Conservation (phyloP, 192 early-diverging fungal genomes). For the Piromyces finnis region DNA sequence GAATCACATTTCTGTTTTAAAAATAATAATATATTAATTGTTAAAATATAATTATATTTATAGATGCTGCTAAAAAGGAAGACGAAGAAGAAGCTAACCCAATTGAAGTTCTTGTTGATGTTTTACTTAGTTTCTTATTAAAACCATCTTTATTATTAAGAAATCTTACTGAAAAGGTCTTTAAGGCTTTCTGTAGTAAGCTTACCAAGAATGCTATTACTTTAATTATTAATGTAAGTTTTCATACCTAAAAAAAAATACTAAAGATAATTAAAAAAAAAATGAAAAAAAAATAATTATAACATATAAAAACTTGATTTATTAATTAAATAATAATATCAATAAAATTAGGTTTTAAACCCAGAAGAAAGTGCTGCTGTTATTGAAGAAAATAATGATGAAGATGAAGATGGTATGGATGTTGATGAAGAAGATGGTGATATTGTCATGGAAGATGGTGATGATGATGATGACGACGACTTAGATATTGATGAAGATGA, state of each 20-base stretch:
- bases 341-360: background rate
- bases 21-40: no score
- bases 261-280: constrained; percentile 21
- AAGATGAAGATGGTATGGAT: constrained; percentile 12
- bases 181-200: constrained; percentile 58
- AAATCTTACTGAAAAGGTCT: constrained; percentile 59
- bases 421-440: constrained; percentile 21
- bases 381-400: constrained; percentile 13
- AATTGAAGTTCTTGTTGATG: constrained; percentile 86
- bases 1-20: no score
- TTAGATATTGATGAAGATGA: constrained; percentile 22
- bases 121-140: constrained; percentile 71
- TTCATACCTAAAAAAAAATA: constrained; percentile 19
- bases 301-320: no score
- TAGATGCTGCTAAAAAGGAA: constrained; percentile 9
- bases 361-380: constrained; percentile 3
- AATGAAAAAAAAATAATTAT: constrained; percentile 12
- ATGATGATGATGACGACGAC: constrained; percentile 22
- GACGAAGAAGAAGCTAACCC: constrained; percentile 50
- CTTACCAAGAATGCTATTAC: constrained; percentile 61
- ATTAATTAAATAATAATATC: no score
- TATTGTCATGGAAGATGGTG: constrained; percentile 16
- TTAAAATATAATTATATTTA: no score
- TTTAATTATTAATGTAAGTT: constrained; percentile 46
- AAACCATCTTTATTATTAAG: constrained; percentile 60